Conservation (phyloP, 495 filamentous ascomycete genomes). For the Podospora pseudocomata region DNA sequence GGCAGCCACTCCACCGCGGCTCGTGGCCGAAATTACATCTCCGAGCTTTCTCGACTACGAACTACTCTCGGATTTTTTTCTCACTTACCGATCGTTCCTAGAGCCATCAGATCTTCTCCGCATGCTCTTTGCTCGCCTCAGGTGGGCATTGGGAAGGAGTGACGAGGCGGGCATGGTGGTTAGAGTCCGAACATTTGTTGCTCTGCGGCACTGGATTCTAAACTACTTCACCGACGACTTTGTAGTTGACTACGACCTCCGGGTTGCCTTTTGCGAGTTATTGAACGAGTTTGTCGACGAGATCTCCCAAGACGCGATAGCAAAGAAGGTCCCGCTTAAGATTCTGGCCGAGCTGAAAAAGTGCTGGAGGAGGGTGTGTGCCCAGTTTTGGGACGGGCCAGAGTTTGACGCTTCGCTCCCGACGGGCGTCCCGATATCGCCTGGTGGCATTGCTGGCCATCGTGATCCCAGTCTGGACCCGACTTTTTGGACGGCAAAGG, state of each 20-base stretch:
- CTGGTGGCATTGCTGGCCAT: conserved; percentile 64
- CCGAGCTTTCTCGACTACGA: conserved; percentile 96
- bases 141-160: conserved; percentile 77
- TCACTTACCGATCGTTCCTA: conserved; percentile 87
- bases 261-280: conserved; percentile 73
- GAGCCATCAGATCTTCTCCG: conserved; percentile 69
- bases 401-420: conserved; percentile 55
- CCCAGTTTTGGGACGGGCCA: conserved; percentile 77
- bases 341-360: conserved; percentile 92
- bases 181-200: conserved; percentile 91
- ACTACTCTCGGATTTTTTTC: conserved; percentile 94
- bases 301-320: conserved; percentile 38
- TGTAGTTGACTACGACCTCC: conserved; percentile 72
- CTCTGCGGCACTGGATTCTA: conserved; percentile 94
- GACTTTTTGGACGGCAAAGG: conserved; percentile 40
- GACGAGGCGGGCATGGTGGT: conserved; percentile 90
- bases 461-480: conserved; percentile 52
- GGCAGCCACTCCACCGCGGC: conserved; percentile 84
- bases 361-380: conserved; percentile 91
- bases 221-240: conserved; percentile 99
- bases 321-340: conserved; percentile 74
- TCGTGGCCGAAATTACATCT: conserved; percentile 97
- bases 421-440: conserved; percentile 65
- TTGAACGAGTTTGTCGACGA: conserved; percentile 74
- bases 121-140: conserved; percentile 77